Percentiles rank a stretch among this genome's conserved stretches.
Evolutionary conservation across 2,329 filamentous ascomycete genomes (phyloP).

Genomic region (Penicillium frequentans): DNA sequence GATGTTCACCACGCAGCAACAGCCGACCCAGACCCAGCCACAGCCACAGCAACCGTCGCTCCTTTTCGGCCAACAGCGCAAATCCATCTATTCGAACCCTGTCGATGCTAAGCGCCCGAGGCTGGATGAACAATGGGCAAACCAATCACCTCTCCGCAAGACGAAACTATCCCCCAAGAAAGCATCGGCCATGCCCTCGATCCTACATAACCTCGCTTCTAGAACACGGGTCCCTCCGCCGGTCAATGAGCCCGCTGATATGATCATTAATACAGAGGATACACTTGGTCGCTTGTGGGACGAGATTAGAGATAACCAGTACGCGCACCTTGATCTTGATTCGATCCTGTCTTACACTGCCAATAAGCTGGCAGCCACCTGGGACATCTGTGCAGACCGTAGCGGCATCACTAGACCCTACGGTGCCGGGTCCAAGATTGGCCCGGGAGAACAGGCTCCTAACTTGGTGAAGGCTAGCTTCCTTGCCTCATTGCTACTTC

Average conservation of each 20-base stretch:
- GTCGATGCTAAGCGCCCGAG: constrained; percentile 44
- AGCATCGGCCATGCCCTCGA: constrained; percentile 65
- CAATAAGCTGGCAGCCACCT: constrained; percentile 35
- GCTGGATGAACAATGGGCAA: constrained; percentile 41
- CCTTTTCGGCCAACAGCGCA: constrained; percentile 22
- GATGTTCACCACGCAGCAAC: constrained; percentile 11
- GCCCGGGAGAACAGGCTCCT: constrained; percentile 61
- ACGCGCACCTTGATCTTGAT: constrained; percentile 32
- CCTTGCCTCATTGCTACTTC: constrained; percentile 74
- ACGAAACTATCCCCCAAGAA: constrained; percentile 43
- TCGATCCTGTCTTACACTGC: constrained; percentile 34
- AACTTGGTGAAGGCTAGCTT: constrained; percentile 75
- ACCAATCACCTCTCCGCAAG: constrained; percentile 34
- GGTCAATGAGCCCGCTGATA: constrained; percentile 67
- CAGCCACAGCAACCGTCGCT: not conserved
- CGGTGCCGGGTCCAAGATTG: constrained; percentile 59
- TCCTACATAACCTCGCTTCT: constrained; percentile 69
- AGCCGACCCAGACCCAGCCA: not conserved
- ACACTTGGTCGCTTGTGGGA: constrained; percentile 66
- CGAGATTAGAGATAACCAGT: constrained; percentile 34
- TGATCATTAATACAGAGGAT: constrained; percentile 75
- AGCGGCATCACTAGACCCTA: constrained; percentile 38
- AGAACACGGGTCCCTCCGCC: constrained; percentile 54
- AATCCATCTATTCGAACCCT: constrained; percentile 45
- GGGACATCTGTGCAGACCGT: constrained; percentile 38